phyloP scores from a whole-genome alignment of 1,284 basidiomycete genomes.

The Dichomitus squalens region DNA sequence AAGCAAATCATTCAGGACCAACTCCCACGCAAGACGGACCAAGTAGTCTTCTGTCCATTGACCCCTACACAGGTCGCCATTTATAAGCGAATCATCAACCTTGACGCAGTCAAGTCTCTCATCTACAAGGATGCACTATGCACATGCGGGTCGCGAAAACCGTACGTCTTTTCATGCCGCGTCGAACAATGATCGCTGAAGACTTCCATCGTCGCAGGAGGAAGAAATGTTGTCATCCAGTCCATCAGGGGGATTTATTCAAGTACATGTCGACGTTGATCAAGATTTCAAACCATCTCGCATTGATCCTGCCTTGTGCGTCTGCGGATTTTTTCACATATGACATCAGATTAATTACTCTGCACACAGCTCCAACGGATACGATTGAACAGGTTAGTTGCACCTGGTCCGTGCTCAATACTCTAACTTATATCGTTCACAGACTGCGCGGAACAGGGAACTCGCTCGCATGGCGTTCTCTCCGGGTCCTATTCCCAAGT shows the following conservation, averaged over 20 bases:
- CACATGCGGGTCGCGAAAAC: conserved; percentile 62
- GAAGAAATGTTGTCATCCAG: conserved; percentile 66
- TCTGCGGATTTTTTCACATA: not conserved
- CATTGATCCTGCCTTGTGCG: conserved; percentile 75
- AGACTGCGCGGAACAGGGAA: conserved; percentile 62
- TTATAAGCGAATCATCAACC: conserved; percentile 70
- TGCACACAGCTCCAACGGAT: conserved; percentile 55
- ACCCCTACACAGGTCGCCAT: conserved; percentile 65
- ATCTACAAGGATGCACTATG: conserved; percentile 71
- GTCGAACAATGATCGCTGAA: not conserved
- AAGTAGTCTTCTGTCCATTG: conserved; percentile 89
- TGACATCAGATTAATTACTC: not conserved
- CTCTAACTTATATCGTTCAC: not conserved
- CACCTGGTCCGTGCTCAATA: not conserved
- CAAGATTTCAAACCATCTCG: conserved; percentile 86
- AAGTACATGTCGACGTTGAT: conserved; percentile 78
- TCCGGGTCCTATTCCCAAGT: conserved; percentile 55
- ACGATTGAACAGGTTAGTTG: conserved; percentile 58
- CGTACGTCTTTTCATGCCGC: conserved; percentile 39
- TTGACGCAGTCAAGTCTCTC: conserved; percentile 65
- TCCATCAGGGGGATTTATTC: conserved; percentile 64
- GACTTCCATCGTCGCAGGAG: conserved; percentile 42
- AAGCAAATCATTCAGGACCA: conserved; percentile 79
- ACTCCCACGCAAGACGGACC: conserved; percentile 81
- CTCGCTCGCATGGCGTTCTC: conserved; percentile 61